Evolutionary conservation across 495 filamentous ascomycete genomes (phyloP), one percentile per base, ranked within the genome.

Genomic region (Aspergillus bridgeri): DNA sequence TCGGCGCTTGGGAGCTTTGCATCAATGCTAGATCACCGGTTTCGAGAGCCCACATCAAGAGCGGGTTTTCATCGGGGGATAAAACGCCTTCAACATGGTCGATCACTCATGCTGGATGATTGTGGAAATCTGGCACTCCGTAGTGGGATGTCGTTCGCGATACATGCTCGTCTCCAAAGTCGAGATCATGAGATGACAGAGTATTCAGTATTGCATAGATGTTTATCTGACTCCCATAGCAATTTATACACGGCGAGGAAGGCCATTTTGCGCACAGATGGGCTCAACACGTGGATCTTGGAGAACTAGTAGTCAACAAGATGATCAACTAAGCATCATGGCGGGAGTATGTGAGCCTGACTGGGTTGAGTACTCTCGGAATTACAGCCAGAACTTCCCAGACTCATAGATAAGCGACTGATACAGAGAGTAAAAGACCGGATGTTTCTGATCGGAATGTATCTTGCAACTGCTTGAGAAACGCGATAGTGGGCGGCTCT

Each of bases 291-390:
- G 29, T 74, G 68, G 11, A 74, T 57, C 27, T 57, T 59, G 2
- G 61, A 60, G 65, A 70, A 77, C 56, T 72, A 79, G 38, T 62
- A 66, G 17, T 66, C 51, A 4, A 77, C 43, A 0, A 74, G 64
- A 25, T 68, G 59, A 50, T 75, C 74, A 3, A 74, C 71, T 13
- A 67, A 56, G 0, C 51, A 46, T n/a, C 68, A 63, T 15, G 60
- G 66, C 0, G 76, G 74, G 6, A 76, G 64, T n/a, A 33, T 8
- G 0, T 33, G 5, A 33, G 8, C 29, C 7, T 33, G 51, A 50
- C 43, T 58, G 6, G 15, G 21, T n/a, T 11, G 20, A 27, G 24
- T 3, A 11, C 11, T 18, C 29, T 6, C 19, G 49, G 29, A 11
- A 11, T 42, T 6, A 11, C 4, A 11, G 8, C 13, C 27, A 52